These are phyloP conservation scores for Sedum album DNA, from an alignment of 164 flowering plant species.

Conservation along the genomic window DNA sequence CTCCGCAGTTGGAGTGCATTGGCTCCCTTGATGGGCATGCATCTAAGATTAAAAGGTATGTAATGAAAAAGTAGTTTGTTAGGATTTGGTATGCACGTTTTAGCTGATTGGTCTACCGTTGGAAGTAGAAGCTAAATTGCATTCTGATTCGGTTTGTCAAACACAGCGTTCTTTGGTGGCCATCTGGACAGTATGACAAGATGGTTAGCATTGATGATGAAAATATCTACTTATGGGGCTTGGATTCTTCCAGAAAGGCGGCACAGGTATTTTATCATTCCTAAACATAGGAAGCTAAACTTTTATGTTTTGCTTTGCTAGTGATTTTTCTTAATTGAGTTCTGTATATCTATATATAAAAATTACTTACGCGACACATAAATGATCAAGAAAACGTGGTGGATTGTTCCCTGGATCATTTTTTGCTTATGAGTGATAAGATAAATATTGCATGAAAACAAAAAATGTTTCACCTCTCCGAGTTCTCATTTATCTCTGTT, in stretches of 20 bases:
- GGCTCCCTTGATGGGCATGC: conserved; percentile 72
- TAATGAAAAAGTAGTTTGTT: not conserved
- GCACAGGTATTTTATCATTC: conserved; percentile 53
- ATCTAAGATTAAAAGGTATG: conserved; percentile 65
- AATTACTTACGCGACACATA: too few species aligned
- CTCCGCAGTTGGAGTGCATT: conserved; percentile 76
- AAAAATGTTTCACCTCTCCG: not conserved
- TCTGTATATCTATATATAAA: not conserved
- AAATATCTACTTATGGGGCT: conserved; percentile 72
- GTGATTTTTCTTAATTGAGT: not conserved
- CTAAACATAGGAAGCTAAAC: not conserved
- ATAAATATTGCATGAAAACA: too few species aligned
- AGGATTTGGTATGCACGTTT: not conserved
- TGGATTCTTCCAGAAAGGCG: conserved; percentile 70
- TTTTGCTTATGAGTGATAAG: too few species aligned
- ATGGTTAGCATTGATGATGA: conserved; percentile 82
- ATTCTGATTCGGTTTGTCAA: not conserved
- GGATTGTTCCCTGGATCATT: too few species aligned
- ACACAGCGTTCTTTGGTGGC: conserved; percentile 91
- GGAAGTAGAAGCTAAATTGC: not conserved
- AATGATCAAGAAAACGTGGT: too few species aligned
- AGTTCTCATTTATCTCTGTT: not conserved
- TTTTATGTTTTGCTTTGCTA: not conserved
- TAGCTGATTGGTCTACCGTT: not conserved
- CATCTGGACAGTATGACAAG: conserved; percentile 87